Evolutionary conservation across 768 basidiomycete species (phyloP).

Genomic region (Mycena leptocephala): DNA sequence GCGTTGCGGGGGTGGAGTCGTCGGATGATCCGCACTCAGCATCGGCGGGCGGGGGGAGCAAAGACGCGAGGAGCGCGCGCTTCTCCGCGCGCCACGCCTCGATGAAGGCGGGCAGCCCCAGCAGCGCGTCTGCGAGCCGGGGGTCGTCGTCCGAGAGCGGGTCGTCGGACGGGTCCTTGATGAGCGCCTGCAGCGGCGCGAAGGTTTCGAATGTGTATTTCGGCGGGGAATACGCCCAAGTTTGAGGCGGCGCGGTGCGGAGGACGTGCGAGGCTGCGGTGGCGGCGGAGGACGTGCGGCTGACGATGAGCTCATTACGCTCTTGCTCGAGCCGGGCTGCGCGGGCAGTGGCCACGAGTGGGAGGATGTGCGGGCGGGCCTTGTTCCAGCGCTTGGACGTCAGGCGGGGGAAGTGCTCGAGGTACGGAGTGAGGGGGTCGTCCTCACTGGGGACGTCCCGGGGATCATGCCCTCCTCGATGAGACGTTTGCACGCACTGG

Average conservation of each 20-base stretch:
- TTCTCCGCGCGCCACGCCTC: slow-evolving; percentile 33
- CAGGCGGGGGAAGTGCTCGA: slow-evolving; percentile 22
- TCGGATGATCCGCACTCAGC: too few species aligned
- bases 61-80: slow-evolving; percentile 32
- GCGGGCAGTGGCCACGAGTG: slow-evolving; percentile 13
- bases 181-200: slow-evolving; percentile 23
- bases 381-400: slow-evolving; percentile 32
- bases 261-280: slow-evolving; percentile 19
- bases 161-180: slow-evolving; percentile 22
- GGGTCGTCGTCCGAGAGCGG: slow-evolving; percentile 18
- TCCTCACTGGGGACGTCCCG: neutral
- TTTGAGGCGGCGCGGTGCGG: slow-evolving; percentile 28
- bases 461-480: slow-evolving; percentile 15
- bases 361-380: slow-evolving; percentile 20
- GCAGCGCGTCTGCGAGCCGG: slow-evolving; percentile 20
- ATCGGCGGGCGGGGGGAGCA: neutral
- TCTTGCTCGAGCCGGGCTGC: slow-evolving; percentile 11
- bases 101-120: slow-evolving; percentile 33
- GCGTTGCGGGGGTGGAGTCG: neutral
- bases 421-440: neutral
- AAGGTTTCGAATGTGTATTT: slow-evolving; percentile 19
- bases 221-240: slow-evolving; percentile 32
- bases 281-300: neutral
- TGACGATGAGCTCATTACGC: neutral
- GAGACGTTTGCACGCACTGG: slow-evolving; percentile 29